Percentiles rank a stretch among this genome's conserved stretches.
These are phyloP conservation scores for Hyaloscypha finlandica DNA, from an alignment of 495 filamentous ascomycete species.

Conservation along the genomic window DNA sequence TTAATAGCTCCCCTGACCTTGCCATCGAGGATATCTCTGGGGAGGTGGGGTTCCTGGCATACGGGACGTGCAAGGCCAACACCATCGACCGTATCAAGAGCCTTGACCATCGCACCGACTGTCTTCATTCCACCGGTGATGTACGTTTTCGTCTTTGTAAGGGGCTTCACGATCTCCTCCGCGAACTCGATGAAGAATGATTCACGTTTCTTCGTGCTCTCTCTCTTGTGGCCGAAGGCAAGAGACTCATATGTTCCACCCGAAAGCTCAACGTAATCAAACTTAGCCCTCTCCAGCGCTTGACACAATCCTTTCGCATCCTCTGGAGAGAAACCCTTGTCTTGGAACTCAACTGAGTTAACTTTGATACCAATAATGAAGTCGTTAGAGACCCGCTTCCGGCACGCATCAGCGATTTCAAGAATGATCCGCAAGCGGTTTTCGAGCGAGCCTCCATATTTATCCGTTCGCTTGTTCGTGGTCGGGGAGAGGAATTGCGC, in stretches of 20 bases:
- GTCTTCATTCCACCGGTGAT: constrained; percentile 66
- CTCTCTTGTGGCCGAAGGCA: constrained; percentile 52
- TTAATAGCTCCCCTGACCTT: constrained; percentile 49
- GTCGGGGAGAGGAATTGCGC: constrained; percentile 63
- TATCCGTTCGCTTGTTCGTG: constrained; percentile 58
- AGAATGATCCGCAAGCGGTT: constrained; percentile 53
- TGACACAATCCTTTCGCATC: constrained; percentile 57
- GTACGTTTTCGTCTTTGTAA: constrained; percentile 56
- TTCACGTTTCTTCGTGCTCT: constrained; percentile 58
- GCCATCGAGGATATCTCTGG: constrained; percentile 49
- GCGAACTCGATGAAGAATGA: constrained; percentile 70
- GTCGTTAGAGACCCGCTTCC: constrained; percentile 33
- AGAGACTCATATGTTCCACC: constrained; percentile 65
- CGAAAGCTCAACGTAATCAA: constrained; percentile 67
- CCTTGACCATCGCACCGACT: constrained; percentile 61
- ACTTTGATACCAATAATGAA: constrained; percentile 69
- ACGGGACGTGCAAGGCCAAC: constrained; percentile 57
- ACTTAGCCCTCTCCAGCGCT: constrained; percentile 53
- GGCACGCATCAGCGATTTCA: constrained; percentile 46
- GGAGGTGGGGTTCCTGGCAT: constrained; percentile 52
- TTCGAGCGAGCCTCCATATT: constrained; percentile 58
- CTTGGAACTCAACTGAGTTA: constrained; percentile 70
- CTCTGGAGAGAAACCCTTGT: constrained; percentile 55
- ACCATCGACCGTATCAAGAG: constrained; percentile 57
- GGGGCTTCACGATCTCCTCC: constrained; percentile 55